Base-by-base conservation (phyloP, 1,139 yeast species). In the Saccharomyces hybrid region DNA sequence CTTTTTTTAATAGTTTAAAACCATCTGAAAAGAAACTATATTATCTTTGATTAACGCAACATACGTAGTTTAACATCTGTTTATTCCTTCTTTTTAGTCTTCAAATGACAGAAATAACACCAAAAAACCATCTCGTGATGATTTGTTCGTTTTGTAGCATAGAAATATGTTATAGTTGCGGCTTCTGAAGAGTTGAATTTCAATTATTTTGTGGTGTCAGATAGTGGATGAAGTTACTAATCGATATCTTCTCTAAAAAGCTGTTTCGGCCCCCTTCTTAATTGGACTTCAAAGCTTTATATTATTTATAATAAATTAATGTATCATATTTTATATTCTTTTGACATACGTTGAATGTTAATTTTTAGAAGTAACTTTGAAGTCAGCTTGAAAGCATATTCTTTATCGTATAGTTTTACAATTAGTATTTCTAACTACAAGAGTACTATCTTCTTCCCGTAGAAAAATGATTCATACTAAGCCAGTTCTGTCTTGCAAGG, bases 1-100 rank as follows among this genome's bases (percentile, higher is more conserved):
- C 81, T 13, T 88, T 86, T 65, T 83, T 88, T 55, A 68, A 70
- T 47, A 75, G 77, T 55, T 72, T 83, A 73, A 77, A 75, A 59
- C 71, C 71, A 3, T 66, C 69, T 1, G 86, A 82, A 61, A 73
- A 75, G 56, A 62, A 64, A 25, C 61, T 65, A 25, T 79, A 77
- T 60, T 78, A 75, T 3, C 60, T 76, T 50, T 63, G 60, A 29
- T 13, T 29, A 1, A 4, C 4, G 2, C 1, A 29, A 29, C 6
- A 29, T 29, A 29, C 13, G n/a, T 29, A 29, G 6, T 29, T 2
- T 3, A 5, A 13, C 13, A 13, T 29, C n/a, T 29, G n/a, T 29
- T 29, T 31, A 29, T 29, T 29, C n/a, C n/a, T 9, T 29, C n/a
- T 13, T 9, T 29, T 9, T 13, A 29, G 14, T 29, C 23, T 19